These are phyloP conservation scores for Arthrobotrys sphaeroides DNA, from an alignment of 2,329 filamentous ascomycete species.

Conservation along the genomic window DNA sequence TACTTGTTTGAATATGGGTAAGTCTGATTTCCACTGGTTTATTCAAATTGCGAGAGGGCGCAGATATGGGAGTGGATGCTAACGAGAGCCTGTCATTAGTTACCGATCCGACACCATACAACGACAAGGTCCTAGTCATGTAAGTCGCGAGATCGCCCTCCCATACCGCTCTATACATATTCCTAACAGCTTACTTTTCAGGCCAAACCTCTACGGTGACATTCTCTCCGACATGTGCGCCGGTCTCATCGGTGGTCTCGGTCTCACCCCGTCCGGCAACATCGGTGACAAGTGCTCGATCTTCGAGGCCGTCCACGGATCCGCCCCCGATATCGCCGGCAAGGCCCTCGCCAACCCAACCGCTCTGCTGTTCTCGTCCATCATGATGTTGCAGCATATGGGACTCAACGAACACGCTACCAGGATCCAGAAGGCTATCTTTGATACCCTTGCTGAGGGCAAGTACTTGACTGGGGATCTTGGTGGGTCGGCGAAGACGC, in stretches of 20 bases:
- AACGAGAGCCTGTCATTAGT: conserved; percentile 40
- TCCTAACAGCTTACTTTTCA: conserved; percentile 58
- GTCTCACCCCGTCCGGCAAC: conserved; percentile 96
- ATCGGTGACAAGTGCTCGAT: conserved; percentile 99
- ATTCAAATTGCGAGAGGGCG: neutral
- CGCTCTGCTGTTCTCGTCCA: conserved; percentile 89
- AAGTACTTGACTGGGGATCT: conserved; percentile 95
- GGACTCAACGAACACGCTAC: conserved; percentile 82
- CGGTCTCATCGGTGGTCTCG: conserved; percentile 95
- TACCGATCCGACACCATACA: conserved; percentile 87
- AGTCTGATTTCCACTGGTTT: conserved; percentile 60
- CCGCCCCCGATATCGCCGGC: conserved; percentile 94
- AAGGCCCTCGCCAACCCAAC: conserved; percentile 97
- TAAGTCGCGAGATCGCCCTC: neutral
- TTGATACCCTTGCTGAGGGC: conserved; percentile 93
- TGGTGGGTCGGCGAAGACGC: conserved; percentile 93
- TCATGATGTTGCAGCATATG: conserved; percentile 99
- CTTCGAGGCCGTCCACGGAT: conserved; percentile 99
- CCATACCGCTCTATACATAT: neutral
- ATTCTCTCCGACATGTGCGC: conserved; percentile 99
- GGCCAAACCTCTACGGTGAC: conserved; percentile 98
- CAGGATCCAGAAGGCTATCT: conserved; percentile 93
- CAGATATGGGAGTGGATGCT: neutral
- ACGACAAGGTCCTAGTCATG: conserved; percentile 98
- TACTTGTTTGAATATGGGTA: conserved; percentile 98